phyloP scores from a whole-genome alignment of 2,329 filamentous ascomycete genomes.

The Calonectria henricotiae region DNA sequence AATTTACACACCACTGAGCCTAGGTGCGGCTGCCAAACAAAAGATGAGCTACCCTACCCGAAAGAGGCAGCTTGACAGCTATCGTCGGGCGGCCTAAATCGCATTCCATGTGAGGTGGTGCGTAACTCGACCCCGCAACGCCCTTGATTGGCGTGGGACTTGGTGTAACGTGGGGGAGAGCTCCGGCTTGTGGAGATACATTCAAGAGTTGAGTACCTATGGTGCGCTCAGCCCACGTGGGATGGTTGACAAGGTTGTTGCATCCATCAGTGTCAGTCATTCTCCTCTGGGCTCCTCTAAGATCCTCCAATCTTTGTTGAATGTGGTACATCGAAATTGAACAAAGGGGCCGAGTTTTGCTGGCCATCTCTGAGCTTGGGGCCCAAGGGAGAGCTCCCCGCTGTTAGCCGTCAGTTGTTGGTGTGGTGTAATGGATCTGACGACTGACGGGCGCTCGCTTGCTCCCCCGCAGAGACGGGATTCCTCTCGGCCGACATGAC shows the following conservation, averaged over 20 bases:
- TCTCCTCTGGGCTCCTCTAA: not conserved
- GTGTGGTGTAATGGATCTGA: conserved; percentile 27
- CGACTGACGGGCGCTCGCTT: not conserved
- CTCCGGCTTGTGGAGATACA: conserved; percentile 21
- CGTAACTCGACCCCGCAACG: conserved; percentile 27
- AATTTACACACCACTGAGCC: not conserved
- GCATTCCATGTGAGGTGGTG: conserved; percentile 22
- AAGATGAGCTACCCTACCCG: conserved; percentile 23
- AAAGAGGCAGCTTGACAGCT: conserved; percentile 35
- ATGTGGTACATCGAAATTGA: not conserved
- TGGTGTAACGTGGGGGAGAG: conserved; percentile 33
- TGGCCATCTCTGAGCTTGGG: not conserved
- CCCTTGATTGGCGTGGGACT: conserved; percentile 32
- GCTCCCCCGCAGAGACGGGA: conserved; percentile 31
- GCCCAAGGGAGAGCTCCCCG: conserved; percentile 27
- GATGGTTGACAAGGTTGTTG: conserved; percentile 10
- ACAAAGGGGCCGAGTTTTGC: not conserved
- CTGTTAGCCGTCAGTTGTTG: conserved; percentile 13
- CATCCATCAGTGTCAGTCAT: conserved; percentile 5
- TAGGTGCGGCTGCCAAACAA: conserved; percentile 12
- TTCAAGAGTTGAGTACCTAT: conserved; percentile 16
- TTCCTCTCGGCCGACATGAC: conserved; percentile 49
- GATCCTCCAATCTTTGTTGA: not conserved
- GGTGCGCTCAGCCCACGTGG: conserved; percentile 35
- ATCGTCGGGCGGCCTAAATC: conserved; percentile 20